Base-by-base conservation (phyloP, 2,329 filamentous ascomycete genomes). In the Colletotrichum navitas region DNA sequence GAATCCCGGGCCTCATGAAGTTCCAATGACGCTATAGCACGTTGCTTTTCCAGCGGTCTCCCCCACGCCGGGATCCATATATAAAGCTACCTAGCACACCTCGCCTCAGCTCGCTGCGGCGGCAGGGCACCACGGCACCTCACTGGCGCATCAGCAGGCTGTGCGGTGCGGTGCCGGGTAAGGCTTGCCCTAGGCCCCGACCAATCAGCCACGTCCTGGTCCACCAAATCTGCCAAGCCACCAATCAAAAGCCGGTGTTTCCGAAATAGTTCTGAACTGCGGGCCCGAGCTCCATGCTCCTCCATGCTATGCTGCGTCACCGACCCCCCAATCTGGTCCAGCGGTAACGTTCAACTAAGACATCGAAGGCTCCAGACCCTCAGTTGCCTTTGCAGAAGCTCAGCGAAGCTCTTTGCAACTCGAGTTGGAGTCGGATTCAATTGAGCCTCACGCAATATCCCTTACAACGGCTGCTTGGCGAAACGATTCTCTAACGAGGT, bases 11-110 rank as follows among this genome's bases (percentile, higher is more conserved):
- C 58, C 58, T 68, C 18, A 54, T 58, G 58, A 52, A 26, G 49
- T 59, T 26, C 64, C 58, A 63, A 68, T 71, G 68, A 71, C 68
- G 68, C 58, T 71, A 71, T 71, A 45, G 64, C 64, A 52, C 68
- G 39, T 71, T 62, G 56, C 45, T 67, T 61, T 63, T 51, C 45
- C 45, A 63, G 60, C 45, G 60, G 60, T 41, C 45, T 62, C 60
- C 60, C 60, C 60, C 60, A 63, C 60, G 60, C 60, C 16, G n/a
- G 60, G 60, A 39, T 39, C 60, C 60, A 41, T 58, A 24, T n/a
- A 51, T 39, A 47, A 24, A n/a, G 21, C 8, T 43, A 43, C 16
- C 41, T 24, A 47, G 29, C 29, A 29, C 2, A 29, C 29, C 29
- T 29, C 10, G 24, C 60, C 32, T 52, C 60, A 58, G 34, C 54